Evolutionary conservation across 805 yeast species (phyloP).

Genomic region (Saturnispora besseyi): DNA sequence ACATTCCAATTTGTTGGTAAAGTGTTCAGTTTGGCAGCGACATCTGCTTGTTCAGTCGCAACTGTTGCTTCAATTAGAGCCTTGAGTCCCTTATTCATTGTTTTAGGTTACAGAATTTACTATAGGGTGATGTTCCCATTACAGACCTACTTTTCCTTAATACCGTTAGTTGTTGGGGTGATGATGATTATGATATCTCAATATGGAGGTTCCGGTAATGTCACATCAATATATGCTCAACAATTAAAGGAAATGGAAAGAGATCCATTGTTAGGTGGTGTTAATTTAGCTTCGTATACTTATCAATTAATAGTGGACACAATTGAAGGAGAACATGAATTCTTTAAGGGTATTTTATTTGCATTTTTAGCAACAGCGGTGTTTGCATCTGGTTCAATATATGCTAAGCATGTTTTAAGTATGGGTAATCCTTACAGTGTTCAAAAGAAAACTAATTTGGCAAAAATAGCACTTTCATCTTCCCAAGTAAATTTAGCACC

Average conservation of each 20-base stretch:
- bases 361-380: constrained; percentile 63
- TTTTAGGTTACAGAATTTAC: constrained; percentile 42
- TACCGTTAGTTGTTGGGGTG: constrained; percentile 47
- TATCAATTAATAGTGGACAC: constrained; percentile 1
- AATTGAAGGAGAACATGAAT: constrained; percentile 8
- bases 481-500: constrained; percentile 5
- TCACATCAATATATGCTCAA: constrained; percentile 4
- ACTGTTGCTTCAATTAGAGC: constrained; percentile 67
- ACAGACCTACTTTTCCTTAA: constrained; percentile 41
- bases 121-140: constrained; percentile 43
- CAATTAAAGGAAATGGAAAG: constrained; percentile 6
- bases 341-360: constrained; percentile 45
- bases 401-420: constrained; percentile 58
- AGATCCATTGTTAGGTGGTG: not conserved
- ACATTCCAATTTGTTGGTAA: constrained; percentile 59
- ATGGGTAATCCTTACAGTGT: constrained; percentile 35
- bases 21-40: constrained; percentile 53
- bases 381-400: constrained; percentile 80
- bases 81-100: constrained; percentile 53
- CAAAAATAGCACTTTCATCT: constrained; percentile 6
- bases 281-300: constrained; percentile 4
- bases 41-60: constrained; percentile 56
- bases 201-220: constrained; percentile 6
- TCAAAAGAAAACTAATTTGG: constrained; percentile 1
- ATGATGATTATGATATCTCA: constrained; percentile 36